Evolutionary conservation across 768 basidiomycete species (phyloP), one percentile per base, ranked within the genome.

Genomic region (Lenzites betulinus): DNA sequence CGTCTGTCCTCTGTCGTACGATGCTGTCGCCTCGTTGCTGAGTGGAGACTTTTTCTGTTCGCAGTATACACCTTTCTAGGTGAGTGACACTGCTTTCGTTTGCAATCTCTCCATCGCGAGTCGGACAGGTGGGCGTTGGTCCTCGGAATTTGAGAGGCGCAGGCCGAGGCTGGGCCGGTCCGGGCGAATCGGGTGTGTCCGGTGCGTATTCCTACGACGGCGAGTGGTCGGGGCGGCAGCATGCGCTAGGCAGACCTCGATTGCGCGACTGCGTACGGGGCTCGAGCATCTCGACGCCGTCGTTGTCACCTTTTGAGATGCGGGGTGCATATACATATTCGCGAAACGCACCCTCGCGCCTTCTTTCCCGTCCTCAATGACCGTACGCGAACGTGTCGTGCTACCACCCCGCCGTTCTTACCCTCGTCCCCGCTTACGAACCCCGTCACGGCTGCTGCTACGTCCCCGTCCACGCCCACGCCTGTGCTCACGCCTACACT

Each of bases 31-130:
- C 30, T 46, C 46, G 56, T 58, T 51, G 55, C 57, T 64, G 54
- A 64, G 54, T 23, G 47, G 50, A n/a, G 33, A 49, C 54, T 20
- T 23, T 23, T 58, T 30, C 35, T 58, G 52, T 58, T 26, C 62
- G 57, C 62, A 69, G 67, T 69, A 52, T 69, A 69, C 51, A 67
- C 67, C 18, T 67, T 67, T 35, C 62, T 67, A 41, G 66, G 66
- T 67, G 55, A 63, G 66, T 51, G 9, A 11, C 22, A n/a, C 18
- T 43, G 13, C 41, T 15, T 42, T 47, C n/a, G 6, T 39, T 30
- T 18, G 43, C 28, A 9, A 38, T 33, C 13, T 8, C 26, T 26
- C 20, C 43, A 47, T 49, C 36, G 54, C 35, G 23, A n/a, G 23
- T 39, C 44, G 54, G 44, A 48, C 36, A 18, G 35, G 18, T 54